phyloP scores from a whole-genome alignment of 805 yeast species.

The Candida golubevii region DNA sequence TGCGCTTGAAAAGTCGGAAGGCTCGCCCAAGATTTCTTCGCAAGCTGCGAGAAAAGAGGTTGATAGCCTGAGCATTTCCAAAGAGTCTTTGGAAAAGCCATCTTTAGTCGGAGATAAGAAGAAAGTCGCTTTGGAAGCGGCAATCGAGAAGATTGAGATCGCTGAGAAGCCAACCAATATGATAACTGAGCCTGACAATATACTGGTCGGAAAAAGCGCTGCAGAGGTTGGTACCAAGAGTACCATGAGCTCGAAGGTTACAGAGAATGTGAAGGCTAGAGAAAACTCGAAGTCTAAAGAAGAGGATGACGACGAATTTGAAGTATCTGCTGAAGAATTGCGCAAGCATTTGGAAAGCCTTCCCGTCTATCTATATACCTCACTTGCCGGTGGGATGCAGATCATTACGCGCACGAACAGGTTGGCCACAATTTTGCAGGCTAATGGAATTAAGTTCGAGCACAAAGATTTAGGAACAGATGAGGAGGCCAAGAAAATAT shows the following conservation, averaged over 20 bases:
- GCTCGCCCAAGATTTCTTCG: no score
- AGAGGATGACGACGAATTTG: slow-evolving; percentile 23
- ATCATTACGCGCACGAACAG: slow-evolving; percentile 75
- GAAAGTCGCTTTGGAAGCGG: background rate
- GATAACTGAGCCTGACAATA: background rate
- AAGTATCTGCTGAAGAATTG: slow-evolving; percentile 39
- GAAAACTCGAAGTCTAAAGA: background rate
- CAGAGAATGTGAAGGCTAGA: background rate
- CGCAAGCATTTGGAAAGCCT: slow-evolving; percentile 40
- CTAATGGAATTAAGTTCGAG: slow-evolving; percentile 63
- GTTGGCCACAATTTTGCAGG: slow-evolving; percentile 66
- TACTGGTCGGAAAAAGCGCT: background rate
- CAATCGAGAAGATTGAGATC: background rate
- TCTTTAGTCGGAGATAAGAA: background rate
- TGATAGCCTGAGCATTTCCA: no score
- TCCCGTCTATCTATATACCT: slow-evolving; percentile 77
- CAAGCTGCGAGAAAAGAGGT: no score
- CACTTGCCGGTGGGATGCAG: slow-evolving; percentile 83
- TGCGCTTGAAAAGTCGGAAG: no score
- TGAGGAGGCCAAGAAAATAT: slow-evolving; percentile 75
- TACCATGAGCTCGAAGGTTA: background rate
- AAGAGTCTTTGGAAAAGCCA: no score
- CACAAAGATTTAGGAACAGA: slow-evolving; percentile 84
- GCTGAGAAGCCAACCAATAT: background rate
- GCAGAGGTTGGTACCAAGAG: background rate